These are phyloP conservation scores for Trichosanthes truncata DNA, from an alignment of 306 rosid species.

Conservation along the genomic window DNA sequence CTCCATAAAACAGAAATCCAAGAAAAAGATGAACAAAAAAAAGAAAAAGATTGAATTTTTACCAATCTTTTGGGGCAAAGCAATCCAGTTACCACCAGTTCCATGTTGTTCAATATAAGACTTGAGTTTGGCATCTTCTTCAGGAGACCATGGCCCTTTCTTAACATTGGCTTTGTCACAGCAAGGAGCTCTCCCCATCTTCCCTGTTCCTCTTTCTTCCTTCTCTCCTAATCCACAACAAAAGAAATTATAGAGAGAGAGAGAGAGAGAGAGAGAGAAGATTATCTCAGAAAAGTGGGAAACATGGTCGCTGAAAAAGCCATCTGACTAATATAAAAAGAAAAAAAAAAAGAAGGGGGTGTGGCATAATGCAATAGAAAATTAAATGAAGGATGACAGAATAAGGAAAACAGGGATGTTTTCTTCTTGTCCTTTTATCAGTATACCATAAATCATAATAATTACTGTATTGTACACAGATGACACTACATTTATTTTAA, in stretches of 20 bases:
- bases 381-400: neutral
- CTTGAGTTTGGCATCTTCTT: conserved; percentile 56
- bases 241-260: neutral
- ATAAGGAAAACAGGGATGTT: neutral
- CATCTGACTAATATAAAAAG: neutral
- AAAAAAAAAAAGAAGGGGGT: neutral
- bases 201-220: too few species aligned
- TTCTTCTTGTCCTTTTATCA: conserved; percentile 5
- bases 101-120: conserved; percentile 50
- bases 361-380: neutral
- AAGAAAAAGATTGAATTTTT: neutral
- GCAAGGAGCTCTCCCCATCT: conserved; percentile 64
- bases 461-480: neutral
- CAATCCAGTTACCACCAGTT: conserved; percentile 63
- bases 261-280: neutral
- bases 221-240: neutral
- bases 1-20: neutral
- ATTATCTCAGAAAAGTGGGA: neutral
- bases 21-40: neutral
- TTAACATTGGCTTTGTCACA: conserved; percentile 68
- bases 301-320: conserved; percentile 3
- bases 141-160: conserved; percentile 64
- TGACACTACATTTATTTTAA: neutral
- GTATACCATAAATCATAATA: conserved; percentile 2
- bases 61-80: conserved; percentile 60